These are phyloP conservation scores for Gastrolobium villosum DNA, from an alignment of 306 rosid species.

Conservation along the genomic window DNA sequence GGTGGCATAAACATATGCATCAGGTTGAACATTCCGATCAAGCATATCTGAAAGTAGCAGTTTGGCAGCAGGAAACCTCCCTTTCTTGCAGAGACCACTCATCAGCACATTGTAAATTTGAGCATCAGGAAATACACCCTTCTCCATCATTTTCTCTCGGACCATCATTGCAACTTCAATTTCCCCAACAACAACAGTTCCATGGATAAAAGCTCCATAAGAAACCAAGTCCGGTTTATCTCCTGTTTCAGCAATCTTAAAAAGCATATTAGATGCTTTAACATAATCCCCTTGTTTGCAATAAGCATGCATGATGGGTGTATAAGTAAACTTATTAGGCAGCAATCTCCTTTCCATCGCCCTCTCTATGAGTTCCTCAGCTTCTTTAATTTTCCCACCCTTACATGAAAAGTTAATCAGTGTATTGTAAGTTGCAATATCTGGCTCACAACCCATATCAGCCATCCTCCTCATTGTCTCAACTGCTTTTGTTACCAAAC, in stretches of 20 bases:
- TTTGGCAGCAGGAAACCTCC: slow-evolving; percentile 77
- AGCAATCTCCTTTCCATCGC: slow-evolving; percentile 57
- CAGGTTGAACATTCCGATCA: slow-evolving; percentile 69
- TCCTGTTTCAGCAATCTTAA: slow-evolving; percentile 74
- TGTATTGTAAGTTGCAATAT: slow-evolving; percentile 73
- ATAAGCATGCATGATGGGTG: slow-evolving; percentile 73
- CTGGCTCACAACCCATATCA: slow-evolving; percentile 74
- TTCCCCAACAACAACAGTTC: slow-evolving; percentile 69
- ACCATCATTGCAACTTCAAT: slow-evolving; percentile 71
- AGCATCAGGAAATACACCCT: slow-evolving; percentile 80
- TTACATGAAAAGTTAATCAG: slow-evolving; percentile 69
- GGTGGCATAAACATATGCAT: slow-evolving; percentile 80
- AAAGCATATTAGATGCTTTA: slow-evolving; percentile 70
- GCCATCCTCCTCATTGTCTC: slow-evolving; percentile 61
- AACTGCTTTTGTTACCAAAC: slow-evolving; percentile 52
- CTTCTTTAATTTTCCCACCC: slow-evolving; percentile 71
- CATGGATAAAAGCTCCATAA: slow-evolving; percentile 84
- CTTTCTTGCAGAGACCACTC: slow-evolving; percentile 82
- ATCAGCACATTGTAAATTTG: slow-evolving; percentile 82
- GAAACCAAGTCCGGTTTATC: slow-evolving; percentile 74
- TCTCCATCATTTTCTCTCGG: slow-evolving; percentile 74
- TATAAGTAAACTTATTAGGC: slow-evolving; percentile 68
- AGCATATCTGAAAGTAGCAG: slow-evolving; percentile 80
- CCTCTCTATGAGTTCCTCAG: slow-evolving; percentile 63
- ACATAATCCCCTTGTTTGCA: slow-evolving; percentile 70